Percentiles rank a stretch among this genome's conserved stretches.
Evolutionary conservation across 352 stramenopile species (phyloP).

Genomic region (Thraustotheca clavata): DNA sequence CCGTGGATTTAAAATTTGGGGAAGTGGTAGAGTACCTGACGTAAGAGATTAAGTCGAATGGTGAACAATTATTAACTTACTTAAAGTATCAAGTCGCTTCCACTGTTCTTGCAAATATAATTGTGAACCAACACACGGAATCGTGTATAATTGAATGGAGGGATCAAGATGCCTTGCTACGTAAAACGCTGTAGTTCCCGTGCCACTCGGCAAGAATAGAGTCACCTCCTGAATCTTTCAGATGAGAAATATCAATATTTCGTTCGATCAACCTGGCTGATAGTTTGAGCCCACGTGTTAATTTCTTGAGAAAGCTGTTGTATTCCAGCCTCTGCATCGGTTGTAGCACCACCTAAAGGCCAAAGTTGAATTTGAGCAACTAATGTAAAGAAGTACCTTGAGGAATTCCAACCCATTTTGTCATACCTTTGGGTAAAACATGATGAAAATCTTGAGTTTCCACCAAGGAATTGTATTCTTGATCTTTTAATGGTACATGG

Average conservation of each 20-base stretch:
- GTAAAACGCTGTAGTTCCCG: slow-evolving; percentile 71
- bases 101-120: slow-evolving; percentile 55
- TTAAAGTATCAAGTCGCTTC: slow-evolving; percentile 30
- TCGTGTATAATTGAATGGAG: slow-evolving; percentile 37
- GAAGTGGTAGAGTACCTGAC: too few relatives aligned
- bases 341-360: slow-evolving; percentile 44
- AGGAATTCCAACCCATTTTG: slow-evolving; percentile 28
- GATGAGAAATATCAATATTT: slow-evolving; percentile 11
- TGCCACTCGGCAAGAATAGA: slow-evolving; percentile 64
- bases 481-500: slow-evolving; percentile 38
- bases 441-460: neutral
- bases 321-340: slow-evolving; percentile 48
- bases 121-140: slow-evolving; percentile 64
- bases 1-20: slow-evolving; percentile 37
- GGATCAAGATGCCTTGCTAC: slow-evolving; percentile 55
- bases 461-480: slow-evolving; percentile 40
- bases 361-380: neutral
- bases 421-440: neutral
- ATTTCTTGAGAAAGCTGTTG: slow-evolving; percentile 53
- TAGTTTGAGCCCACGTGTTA: slow-evolving; percentile 41
- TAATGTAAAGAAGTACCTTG: neutral
- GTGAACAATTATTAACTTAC: too few relatives aligned
- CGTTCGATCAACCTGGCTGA: slow-evolving; percentile 3
- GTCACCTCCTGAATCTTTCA: slow-evolving; percentile 25
- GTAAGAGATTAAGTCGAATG: too few relatives aligned